Percentiles rank a stretch among this genome's conserved stretches.
Evolutionary conservation across 805 yeast genomes (phyloP).

Genomic region (Ogataea siamensis): DNA sequence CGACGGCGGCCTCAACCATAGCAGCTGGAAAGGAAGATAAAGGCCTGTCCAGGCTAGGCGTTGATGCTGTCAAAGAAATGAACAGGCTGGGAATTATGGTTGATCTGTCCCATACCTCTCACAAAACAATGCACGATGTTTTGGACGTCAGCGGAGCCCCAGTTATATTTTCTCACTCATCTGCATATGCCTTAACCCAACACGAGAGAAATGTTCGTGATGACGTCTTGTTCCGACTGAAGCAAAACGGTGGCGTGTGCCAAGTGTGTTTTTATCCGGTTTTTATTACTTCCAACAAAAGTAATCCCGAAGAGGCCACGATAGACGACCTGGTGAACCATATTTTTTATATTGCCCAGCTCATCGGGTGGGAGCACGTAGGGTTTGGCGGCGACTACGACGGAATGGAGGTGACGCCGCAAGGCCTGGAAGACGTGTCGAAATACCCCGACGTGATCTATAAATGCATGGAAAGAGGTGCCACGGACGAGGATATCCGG

Average conservation of each 20-base stretch:
- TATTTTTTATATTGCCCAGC: slow-evolving; percentile 40
- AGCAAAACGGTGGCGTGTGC: slow-evolving; percentile 46
- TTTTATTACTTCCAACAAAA: slow-evolving; percentile 31
- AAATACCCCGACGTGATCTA: slow-evolving; percentile 49
- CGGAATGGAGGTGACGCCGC: slow-evolving; percentile 43
- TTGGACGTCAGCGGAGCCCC: slow-evolving; percentile 42
- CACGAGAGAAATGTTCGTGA: slow-evolving; percentile 50
- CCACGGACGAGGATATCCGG: slow-evolving; percentile 5
- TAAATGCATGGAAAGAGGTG: slow-evolving; percentile 7
- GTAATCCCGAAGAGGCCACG: slow-evolving; percentile 29
- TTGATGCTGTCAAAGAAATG: slow-evolving; percentile 44
- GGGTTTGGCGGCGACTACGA: slow-evolving; percentile 54
- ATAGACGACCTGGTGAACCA: slow-evolving; percentile 49
- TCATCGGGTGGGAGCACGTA: slow-evolving; percentile 52
- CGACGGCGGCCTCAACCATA: slow-evolving; percentile 49
- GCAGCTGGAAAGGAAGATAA: slow-evolving; percentile 43
- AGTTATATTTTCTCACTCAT: slow-evolving; percentile 49
- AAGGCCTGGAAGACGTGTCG: slow-evolving; percentile 53
- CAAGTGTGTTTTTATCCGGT: slow-evolving; percentile 46
- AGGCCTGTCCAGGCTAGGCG: slow-evolving; percentile 44
- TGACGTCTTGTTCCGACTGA: slow-evolving; percentile 40
- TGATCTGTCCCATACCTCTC: slow-evolving; percentile 48
- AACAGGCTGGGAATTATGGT: slow-evolving; percentile 53
- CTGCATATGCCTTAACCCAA: slow-evolving; percentile 40
- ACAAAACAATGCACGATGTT: slow-evolving; percentile 47